A percentile compares a stretch with the other conserved stretches of the same genome.
Evolutionary conservation across 768 basidiomycete species (phyloP).

Genomic region (Phylloporus sp.): DNA sequence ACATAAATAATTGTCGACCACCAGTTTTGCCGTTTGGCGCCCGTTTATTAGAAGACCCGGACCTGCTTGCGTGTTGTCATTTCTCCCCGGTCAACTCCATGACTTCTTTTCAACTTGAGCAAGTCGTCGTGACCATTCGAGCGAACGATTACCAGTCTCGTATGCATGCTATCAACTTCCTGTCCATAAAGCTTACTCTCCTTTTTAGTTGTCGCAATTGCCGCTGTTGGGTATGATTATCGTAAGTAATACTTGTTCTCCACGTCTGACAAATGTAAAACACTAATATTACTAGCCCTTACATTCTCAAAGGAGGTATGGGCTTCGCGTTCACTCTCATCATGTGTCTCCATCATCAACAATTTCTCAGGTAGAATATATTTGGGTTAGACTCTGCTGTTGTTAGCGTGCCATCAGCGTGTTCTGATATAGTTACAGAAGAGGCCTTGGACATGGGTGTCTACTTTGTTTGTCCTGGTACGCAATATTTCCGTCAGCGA

Average conservation of each 20-base stretch:
- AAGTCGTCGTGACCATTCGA: background rate
- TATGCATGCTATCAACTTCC: background rate
- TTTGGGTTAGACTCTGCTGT: background rate
- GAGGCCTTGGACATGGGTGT: conserved; percentile 1
- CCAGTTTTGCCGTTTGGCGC: no score
- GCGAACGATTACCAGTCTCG: background rate
- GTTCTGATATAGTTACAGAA: background rate
- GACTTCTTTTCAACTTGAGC: background rate
- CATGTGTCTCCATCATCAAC: background rate
- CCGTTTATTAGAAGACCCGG: no score
- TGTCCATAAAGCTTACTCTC: background rate
- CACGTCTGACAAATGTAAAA: background rate
- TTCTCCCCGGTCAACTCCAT: background rate
- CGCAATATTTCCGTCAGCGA: no score
- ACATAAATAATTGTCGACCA: no score
- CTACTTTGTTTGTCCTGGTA: background rate
- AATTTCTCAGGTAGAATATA: background rate
- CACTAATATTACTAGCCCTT: background rate
- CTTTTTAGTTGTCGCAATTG: background rate
- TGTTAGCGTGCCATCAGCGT: background rate
- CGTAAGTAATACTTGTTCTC: background rate
- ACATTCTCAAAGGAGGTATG: background rate
- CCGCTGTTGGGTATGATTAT: background rate
- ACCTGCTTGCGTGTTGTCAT: no score
- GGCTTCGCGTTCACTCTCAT: background rate